Evolutionary conservation across 257 asterid genomes (phyloP).

Genomic region (Cruciata laevipes): DNA sequence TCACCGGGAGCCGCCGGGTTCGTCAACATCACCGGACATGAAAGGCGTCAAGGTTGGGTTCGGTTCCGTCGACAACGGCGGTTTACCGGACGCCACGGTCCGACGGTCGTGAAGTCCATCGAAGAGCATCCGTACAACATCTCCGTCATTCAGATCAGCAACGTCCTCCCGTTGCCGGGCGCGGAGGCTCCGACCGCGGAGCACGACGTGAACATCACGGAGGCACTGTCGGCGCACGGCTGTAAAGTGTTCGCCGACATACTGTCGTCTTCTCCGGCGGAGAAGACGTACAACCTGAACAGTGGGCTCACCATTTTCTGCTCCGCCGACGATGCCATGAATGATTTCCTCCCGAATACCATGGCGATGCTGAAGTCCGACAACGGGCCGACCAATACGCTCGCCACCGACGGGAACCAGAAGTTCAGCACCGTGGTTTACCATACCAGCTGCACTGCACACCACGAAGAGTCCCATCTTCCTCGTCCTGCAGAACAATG

Average conservation of each 20-base stretch:
- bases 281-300: conserved; percentile 34
- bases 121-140: conserved; percentile 47
- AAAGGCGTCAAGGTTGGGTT: too few species aligned
- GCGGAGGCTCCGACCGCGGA: conserved; percentile 70
- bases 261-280: conserved; percentile 42
- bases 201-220: conserved; percentile 46
- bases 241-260: conserved; percentile 68
- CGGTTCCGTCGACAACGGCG: conserved; percentile 34
- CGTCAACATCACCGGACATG: conserved; percentile 61
- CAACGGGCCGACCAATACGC: conserved; percentile 43
- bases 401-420: conserved; percentile 52
- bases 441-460: too few species aligned
- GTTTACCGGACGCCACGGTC: conserved; percentile 28
- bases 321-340: conserved; percentile 71
- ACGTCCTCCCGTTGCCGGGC: conserved; percentile 39
- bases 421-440: conserved; percentile 38
- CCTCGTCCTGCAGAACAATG: too few species aligned
- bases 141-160: conserved; percentile 63
- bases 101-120: conserved; percentile 39
- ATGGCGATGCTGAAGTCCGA: conserved; percentile 39
- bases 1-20: conserved; percentile 66
- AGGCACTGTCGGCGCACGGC: conserved; percentile 56
- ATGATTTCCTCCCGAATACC: conserved; percentile 39
- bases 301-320: conserved; percentile 72
- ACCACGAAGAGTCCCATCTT: too few species aligned